phyloP scores from a whole-genome alignment of 148 eudicot genomes.

The Salicornia ramosissima region DNA sequence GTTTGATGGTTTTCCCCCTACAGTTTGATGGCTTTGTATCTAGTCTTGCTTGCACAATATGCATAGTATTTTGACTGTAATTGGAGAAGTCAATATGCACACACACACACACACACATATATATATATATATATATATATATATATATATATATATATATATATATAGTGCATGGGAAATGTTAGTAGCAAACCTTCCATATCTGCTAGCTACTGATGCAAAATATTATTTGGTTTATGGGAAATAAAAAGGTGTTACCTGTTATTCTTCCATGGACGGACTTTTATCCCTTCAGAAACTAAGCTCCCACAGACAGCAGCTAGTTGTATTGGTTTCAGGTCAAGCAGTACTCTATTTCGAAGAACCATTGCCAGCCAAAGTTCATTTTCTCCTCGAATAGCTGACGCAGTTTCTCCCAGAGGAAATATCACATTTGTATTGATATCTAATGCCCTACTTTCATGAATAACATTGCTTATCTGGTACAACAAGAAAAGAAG shows the following conservation, averaged over 20 bases:
- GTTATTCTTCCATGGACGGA: conserved; percentile 88
- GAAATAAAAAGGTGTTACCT: conserved; percentile 36
- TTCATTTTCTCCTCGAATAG: conserved; percentile 96
- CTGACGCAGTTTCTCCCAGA: conserved; percentile 97
- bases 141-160: no score
- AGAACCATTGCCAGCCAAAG: conserved; percentile 98
- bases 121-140: no score
- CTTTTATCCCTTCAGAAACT: conserved; percentile 93
- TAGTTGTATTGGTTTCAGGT: conserved; percentile 87
- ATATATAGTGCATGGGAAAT: no score
- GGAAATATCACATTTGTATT: conserved; percentile 84
- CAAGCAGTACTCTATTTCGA: conserved; percentile 68
- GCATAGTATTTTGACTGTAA: no score
- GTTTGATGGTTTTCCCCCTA: no score
- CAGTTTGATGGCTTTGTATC: no score
- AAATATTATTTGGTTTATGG: neutral
- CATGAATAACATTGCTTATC: conserved; percentile 93
- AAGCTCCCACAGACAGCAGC: conserved; percentile 93
- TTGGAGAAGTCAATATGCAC: no score
- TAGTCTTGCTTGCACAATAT: no score
- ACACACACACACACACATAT: no score
- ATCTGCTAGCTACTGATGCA: neutral
- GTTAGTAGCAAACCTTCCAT: neutral
- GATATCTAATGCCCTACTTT: conserved; percentile 85
- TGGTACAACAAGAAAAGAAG: conserved; percentile 22